Base-by-base conservation (phyloP, 768 basidiomycete genomes). In the Rhodosporidiobolus sp. region DNA sequence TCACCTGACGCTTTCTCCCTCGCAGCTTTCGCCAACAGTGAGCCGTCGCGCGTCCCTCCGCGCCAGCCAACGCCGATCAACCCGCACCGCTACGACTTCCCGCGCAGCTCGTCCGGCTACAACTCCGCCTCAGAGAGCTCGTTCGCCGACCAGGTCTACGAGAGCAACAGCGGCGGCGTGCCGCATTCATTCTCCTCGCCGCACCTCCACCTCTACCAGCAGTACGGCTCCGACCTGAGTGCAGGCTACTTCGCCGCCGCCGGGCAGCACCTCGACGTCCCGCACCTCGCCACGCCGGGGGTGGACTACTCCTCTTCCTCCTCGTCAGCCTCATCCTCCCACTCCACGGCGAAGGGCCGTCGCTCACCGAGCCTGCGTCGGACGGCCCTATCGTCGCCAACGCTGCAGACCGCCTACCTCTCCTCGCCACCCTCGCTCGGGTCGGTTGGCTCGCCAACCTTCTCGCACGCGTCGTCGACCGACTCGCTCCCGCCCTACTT, bases 401-500 rank as follows among this genome's bases (percentile, higher is more conserved):
- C 38, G 10, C 61, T 69, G 20, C 53, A 62, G 24, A 57, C 68
- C 12, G 20, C 22, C 12, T 69, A 69, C 60, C 58, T 61, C 5
- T 30, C 35, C 7, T 48, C 35, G 32, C 43, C 32, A 22, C n/a
- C 60, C 10, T 32, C 67, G 35, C 45, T 34, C 48, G n/a, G n/a
- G n/a, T n/a, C n/a, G n/a, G n/a, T n/a, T n/a, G 32, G 38, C n/a
- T 63, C 52, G 35, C 26, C 14, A 7, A n/a, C 26, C 35, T 16
- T 4, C 52, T 35, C 48, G 14, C 26, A 49, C 60, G 56, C 45
- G 8, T 32, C 65, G 28, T 45, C 14, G n/a, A 35, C 49, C n/a
- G 61, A 61, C 19, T n/a, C 52, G 38, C 45, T 54, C 24, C 45
- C 67, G 30, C 61, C 67, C 24, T 69, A 63, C 67, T 53, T 46